Base-by-base conservation (phyloP, 2,329 filamentous ascomycete species). In the Dothistroma septosporum region DNA sequence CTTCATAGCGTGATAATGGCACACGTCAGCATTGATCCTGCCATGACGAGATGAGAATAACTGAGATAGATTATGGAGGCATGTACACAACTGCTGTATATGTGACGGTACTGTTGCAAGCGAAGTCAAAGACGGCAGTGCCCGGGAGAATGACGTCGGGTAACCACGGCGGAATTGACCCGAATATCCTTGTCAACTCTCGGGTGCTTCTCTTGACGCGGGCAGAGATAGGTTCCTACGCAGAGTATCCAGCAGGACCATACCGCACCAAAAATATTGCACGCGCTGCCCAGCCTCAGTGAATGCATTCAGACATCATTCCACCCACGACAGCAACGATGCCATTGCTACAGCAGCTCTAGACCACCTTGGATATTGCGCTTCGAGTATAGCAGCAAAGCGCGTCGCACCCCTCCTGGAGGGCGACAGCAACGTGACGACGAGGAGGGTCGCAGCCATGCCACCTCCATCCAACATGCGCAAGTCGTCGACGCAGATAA, bases 381-480 rank as follows among this genome's bases (percentile, higher is more conserved):
- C 33, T 11, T 44, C 41, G 41, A 44, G 41, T 44, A 44, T n/a
- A 37, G 33, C 33, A 11, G 14, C 16, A n/a, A 35, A 61, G 59
- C 59, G 59, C 60, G 53, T 58, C 56, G 53, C 52, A 52, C 32
- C 50, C 32, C 46, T 58, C 56, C 47, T 47, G 24, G 54, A 53
- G 41, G 7, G 41, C 41, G 41, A 44, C n/a, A 44, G 41, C 41
- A 44, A 44, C 41, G n/a, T 44, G n/a, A 32, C 54, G 32, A 37
- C 44, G 24, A 28, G 24, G 24, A 28, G 24, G 24, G 24, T 2
- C 31, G 53, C 59, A 32, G 61, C 55, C 49, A 66, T 66, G 63
- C 64, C 62, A 14, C 61, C 64, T 28, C 55, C 56, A 11, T 67
- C 65, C 32, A 67, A 61, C 55, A 63, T 67, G 60, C 63, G 65